Evolutionary conservation across 2,329 filamentous ascomycete genomes (phyloP).

Genomic region (Hypoxylon rubiginosum): DNA sequence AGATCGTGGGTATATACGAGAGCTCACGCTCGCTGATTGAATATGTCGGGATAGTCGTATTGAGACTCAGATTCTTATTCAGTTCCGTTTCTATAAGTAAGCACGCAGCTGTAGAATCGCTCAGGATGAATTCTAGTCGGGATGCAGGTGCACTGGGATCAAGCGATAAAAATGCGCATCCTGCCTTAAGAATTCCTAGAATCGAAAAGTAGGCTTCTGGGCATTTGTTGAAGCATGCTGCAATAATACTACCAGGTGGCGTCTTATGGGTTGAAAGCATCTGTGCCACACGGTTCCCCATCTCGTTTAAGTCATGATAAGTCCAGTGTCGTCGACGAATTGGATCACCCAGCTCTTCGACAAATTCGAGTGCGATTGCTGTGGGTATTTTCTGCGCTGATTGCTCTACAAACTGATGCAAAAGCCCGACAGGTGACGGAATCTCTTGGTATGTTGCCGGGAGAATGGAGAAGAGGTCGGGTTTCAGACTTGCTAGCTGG

Average conservation of each 20-base stretch:
- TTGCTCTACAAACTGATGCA: conserved; percentile 84
- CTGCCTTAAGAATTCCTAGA: conserved; percentile 84
- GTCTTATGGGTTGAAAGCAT: conserved; percentile 67
- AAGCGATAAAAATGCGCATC: conserved; percentile 84
- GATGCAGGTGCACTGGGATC: conserved; percentile 79
- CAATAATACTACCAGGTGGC: conserved; percentile 73
- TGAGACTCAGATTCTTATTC: conserved; percentile 52
- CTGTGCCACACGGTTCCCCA: conserved; percentile 80
- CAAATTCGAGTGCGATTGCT: conserved; percentile 81
- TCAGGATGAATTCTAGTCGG: conserved; percentile 81
- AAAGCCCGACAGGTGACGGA: conserved; percentile 67
- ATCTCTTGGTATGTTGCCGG: conserved; percentile 72
- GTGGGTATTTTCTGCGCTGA: conserved; percentile 69
- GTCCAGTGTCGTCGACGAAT: conserved; percentile 73
- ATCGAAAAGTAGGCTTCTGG: conserved; percentile 87
- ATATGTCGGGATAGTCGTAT: conserved; percentile 51
- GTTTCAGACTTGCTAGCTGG: conserved; percentile 52
- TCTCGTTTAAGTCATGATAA: conserved; percentile 77
- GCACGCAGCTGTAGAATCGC: conserved; percentile 76
- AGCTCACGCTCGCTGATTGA: conserved; percentile 53
- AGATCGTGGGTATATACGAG: conserved; percentile 14
- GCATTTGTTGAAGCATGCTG: conserved; percentile 86
- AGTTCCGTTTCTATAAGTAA: conserved; percentile 67
- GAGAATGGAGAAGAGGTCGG: conserved; percentile 72
- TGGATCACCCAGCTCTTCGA: conserved; percentile 64